phyloP scores from a whole-genome alignment of 2,329 filamentous ascomycete species.

The Fusarium robinianum region DNA sequence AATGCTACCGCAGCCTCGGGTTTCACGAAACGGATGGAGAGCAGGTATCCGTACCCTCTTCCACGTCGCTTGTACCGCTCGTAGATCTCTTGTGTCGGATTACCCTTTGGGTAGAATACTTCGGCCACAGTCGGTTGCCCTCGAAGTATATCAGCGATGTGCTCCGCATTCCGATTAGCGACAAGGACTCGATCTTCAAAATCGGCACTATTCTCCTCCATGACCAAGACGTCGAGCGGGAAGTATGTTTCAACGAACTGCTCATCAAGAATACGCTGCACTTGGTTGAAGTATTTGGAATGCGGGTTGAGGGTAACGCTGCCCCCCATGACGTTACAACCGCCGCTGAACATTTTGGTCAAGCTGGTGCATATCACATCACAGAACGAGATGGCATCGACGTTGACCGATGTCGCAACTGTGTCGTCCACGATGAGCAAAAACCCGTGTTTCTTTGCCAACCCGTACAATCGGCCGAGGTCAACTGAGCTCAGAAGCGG shows the following conservation, averaged over 20 bases:
- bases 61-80: conserved; percentile 40
- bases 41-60: conserved; percentile 56
- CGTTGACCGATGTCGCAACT: conserved; percentile 49
- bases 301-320: conserved; percentile 50
- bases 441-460: conserved; percentile 46
- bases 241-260: conserved; percentile 33
- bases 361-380: conserved; percentile 57
- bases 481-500: conserved; percentile 40
- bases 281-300: conserved; percentile 40
- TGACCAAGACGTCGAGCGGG: conserved; percentile 32
- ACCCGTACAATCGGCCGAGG: conserved; percentile 31
- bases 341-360: conserved; percentile 61
- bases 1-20: conserved; percentile 47
- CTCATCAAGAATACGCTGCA: conserved; percentile 34
- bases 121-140: conserved; percentile 26
- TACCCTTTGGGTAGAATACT: conserved; percentile 50
- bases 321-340: conserved; percentile 58
- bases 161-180: conserved; percentile 35
- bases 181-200: conserved; percentile 43
- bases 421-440: conserved; percentile 52
- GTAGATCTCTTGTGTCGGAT: conserved; percentile 41
- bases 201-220: conserved; percentile 47
- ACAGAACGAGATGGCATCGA: conserved; percentile 50
- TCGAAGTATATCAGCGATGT: conserved; percentile 34
- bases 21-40: conserved; percentile 54